Conservation (phyloP, 2,329 filamentous ascomycete genomes). For the Myriosclerotinia scirpicola region DNA sequence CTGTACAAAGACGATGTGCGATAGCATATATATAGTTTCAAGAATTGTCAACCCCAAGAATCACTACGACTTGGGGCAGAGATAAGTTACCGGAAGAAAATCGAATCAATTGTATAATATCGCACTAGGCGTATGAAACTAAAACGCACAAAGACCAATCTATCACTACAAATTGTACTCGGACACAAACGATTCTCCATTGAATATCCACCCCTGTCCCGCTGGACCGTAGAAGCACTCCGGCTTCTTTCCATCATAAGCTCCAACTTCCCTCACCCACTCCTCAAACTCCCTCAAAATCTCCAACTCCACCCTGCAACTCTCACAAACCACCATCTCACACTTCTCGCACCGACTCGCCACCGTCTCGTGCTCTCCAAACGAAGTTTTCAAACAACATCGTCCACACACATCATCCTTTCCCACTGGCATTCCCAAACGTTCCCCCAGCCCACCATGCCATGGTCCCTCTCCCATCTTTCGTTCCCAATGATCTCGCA, state of each 20-base stretch:
- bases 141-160: not conserved
- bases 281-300: not conserved
- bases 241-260: not conserved
- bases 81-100: not conserved
- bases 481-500: not conserved
- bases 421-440: not conserved
- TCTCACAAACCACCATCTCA: slow-evolving; percentile 14
- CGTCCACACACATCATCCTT: not conserved
- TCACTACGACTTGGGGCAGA: not conserved
- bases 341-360: not conserved
- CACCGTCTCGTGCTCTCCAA: not conserved
- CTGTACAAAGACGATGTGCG: not conserved
- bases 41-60: not conserved
- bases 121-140: not conserved
- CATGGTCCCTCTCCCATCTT: not conserved
- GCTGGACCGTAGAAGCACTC: not conserved
- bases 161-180: not conserved
- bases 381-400: slow-evolving; percentile 3
- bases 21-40: not conserved
- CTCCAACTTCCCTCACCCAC: not conserved
- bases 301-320: not conserved
- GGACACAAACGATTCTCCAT: not conserved
- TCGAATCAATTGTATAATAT: not conserved
- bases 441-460: not conserved
- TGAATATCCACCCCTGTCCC: not conserved